Base-by-base conservation (phyloP, 2,329 filamentous ascomycete species). In the Boeremia exigua region DNA sequence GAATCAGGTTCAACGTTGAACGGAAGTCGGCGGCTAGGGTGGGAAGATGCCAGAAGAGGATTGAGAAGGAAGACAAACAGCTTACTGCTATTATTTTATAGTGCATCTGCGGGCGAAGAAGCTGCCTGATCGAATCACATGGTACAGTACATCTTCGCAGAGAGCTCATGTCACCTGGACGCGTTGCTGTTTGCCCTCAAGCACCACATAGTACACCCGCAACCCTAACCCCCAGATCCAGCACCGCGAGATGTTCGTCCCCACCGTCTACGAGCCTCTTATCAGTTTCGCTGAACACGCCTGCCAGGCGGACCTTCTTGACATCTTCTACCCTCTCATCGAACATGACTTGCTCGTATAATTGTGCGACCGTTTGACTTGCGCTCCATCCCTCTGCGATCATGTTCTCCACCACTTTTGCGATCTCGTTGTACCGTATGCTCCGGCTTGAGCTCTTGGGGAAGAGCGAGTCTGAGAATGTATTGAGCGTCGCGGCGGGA, bases 371-470 rank as follows among this genome's bases (percentile, higher is more conserved):
- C 25, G 97, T 86, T 77, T 98, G 95, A 6, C 88, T 87, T 23
- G 94, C 95, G 74, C 93, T 97, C 94, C 95, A 99, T 8, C 95
- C 95, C 78, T 98, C 95, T 0, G 94, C 94, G 42, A 98, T 88
- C 81, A 99, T 87, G 62, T 96, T 90, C 67, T 93, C 91, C 5
- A 98, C 90, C 6, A 91, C 88, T 62, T 86, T 87, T 0, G 92
- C 87, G 14, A 99, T 85, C 11, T 84, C 82, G 56, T 87, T 83
- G 70, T 96, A 99, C 83, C 33, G 63, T 43, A 74, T 66, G 10
- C 82, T 82, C 23, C 84, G 84, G 15, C 58, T 46, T 2, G 59
- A 30, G 0, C 66, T 59, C 9, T 54, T 66, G 9, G 92, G 91
- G 64, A 90, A 88, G 79, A 98, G 90, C 15, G 92, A 89, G 56